Conservation (phyloP, 768 basidiomycete genomes). For the Pisolithus microcarpus region DNA sequence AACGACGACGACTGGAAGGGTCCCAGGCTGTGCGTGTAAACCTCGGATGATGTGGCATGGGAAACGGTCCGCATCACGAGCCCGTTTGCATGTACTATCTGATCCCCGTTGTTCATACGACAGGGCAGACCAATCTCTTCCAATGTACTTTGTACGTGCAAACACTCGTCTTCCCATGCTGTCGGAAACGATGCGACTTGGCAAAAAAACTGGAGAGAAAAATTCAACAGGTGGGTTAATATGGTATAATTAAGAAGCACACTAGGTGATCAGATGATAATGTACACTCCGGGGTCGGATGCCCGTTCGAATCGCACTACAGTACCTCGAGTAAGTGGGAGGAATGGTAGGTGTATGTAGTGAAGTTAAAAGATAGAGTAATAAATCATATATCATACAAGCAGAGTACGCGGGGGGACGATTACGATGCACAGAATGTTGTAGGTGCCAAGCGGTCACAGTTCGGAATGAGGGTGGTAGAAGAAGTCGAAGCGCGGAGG, state of each 20-base stretch:
- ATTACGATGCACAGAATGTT: constrained; percentile 15
- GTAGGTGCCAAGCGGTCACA: too few species aligned
- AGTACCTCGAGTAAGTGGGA: constrained; percentile 4
- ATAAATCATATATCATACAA: constrained; percentile 11
- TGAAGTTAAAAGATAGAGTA: constrained; percentile 21
- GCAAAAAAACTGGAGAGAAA: background rate
- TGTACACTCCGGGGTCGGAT: constrained; percentile 16
- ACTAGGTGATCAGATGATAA: constrained; percentile 19
- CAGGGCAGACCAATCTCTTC: too few species aligned
- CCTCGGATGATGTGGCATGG: too few species aligned
- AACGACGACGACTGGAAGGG: too few species aligned
- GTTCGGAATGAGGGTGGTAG: background rate
- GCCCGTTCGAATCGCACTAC: constrained; percentile 10
- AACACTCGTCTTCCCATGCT: background rate
- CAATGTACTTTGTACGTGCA: too few species aligned
- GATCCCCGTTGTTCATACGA: too few species aligned
- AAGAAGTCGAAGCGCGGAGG: background rate
- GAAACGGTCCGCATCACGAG: too few species aligned
- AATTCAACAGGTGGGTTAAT: constrained; percentile 16
- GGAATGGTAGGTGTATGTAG: constrained; percentile 15
- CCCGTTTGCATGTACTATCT: too few species aligned
- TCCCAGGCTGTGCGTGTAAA: too few species aligned
- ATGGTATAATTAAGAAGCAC: constrained; percentile 27
- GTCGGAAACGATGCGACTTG: background rate
- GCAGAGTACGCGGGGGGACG: constrained; percentile 23